Conservation (phyloP, 805 yeast genomes). For the Kuraishia molischiana region DNA sequence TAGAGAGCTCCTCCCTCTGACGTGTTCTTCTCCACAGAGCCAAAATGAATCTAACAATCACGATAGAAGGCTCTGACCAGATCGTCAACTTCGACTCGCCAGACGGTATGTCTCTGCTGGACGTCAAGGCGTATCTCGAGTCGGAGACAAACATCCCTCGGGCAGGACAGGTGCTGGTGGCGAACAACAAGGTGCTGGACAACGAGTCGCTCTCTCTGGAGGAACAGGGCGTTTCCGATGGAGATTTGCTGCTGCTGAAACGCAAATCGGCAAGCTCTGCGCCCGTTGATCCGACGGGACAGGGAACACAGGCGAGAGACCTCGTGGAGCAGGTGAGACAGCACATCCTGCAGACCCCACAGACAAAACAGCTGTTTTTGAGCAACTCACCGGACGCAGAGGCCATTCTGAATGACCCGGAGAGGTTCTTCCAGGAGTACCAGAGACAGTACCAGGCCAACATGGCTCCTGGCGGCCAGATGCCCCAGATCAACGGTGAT, state of each 20-base stretch:
- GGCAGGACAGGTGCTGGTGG: conserved; percentile 34
- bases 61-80: conserved; percentile 37
- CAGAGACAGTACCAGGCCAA: not conserved
- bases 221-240: conserved; percentile 39
- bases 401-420: conserved; percentile 34
- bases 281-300: conserved; percentile 4
- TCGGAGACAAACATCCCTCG: conserved; percentile 53
- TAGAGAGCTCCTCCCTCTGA: no score
- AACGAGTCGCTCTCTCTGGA: conserved; percentile 27
- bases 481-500: conserved; percentile 16
- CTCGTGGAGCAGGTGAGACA: conserved; percentile 41
- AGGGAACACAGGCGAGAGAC: conserved; percentile 10
- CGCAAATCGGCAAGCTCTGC: conserved; percentile 7
- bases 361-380: conserved; percentile 17
- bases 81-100: conserved; percentile 54
- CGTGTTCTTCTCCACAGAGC: not conserved
- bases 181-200: conserved; percentile 32
- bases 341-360: conserved; percentile 33
- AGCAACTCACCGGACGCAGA: conserved; percentile 37
- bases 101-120: conserved; percentile 50
- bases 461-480: not conserved
- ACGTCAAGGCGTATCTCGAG: conserved; percentile 64
- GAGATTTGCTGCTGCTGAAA: conserved; percentile 44
- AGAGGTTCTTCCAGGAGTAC: conserved; percentile 21
- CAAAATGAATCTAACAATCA: conserved; percentile 41